Evolutionary conservation across 805 yeast genomes (phyloP).

Genomic region (Wickerhamiella qilinensis): DNA sequence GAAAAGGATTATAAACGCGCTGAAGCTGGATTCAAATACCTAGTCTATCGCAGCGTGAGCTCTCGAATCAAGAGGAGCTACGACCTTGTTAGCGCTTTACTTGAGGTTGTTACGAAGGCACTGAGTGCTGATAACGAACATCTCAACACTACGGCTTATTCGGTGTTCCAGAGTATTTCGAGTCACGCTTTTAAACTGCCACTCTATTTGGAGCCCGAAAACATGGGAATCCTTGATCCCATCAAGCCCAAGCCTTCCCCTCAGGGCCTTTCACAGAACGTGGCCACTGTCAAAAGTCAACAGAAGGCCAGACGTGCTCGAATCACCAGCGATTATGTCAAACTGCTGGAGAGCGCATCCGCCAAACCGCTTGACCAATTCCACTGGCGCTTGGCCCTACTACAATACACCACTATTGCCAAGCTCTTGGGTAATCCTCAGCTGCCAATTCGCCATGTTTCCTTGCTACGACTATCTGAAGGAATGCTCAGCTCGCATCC

Average conservation of each 20-base stretch:
- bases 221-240: neutral
- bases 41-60: constrained; percentile 41
- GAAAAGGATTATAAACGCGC: constrained; percentile 36
- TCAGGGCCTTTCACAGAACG: neutral
- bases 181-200: neutral
- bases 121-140: constrained; percentile 38
- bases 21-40: constrained; percentile 45
- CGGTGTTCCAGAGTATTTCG: constrained; percentile 24
- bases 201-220: neutral
- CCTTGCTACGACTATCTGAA: constrained; percentile 9
- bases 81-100: constrained; percentile 31
- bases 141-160: constrained; percentile 38
- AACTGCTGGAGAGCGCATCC: neutral
- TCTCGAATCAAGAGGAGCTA: constrained; percentile 43
- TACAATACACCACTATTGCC: constrained; percentile 9
- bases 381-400: constrained; percentile 13
- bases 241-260: neutral
- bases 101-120: constrained; percentile 36
- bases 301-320: neutral
- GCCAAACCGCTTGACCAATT: neutral
- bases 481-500: constrained; percentile 39
- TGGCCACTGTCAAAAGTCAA: neutral
- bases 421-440: constrained; percentile 14
- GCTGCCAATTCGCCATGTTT: constrained; percentile 7
- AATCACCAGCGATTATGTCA: neutral